Conservation (phyloP, 257 asterid species). For the Solanum chilense region DNA sequence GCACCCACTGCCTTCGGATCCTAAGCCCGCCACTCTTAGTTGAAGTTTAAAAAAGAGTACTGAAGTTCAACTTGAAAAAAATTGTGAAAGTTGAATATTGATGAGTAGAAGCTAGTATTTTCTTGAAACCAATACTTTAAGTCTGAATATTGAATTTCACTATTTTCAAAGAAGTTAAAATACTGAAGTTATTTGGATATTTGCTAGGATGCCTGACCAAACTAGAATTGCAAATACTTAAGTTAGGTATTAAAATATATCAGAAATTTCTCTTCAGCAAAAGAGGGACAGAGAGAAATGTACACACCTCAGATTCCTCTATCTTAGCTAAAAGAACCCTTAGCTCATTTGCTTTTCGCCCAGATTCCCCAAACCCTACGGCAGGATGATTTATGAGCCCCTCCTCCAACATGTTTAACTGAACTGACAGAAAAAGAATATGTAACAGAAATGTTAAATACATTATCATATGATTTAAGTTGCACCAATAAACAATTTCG, state of each 20-base stretch:
- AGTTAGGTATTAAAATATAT: neutral
- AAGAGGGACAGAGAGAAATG: neutral
- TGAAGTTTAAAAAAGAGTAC: neutral
- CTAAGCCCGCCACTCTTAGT: neutral
- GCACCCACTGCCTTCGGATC: neutral
- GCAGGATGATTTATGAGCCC: slow-evolving; percentile 90
- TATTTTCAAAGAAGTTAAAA: neutral
- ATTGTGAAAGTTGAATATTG: neutral
- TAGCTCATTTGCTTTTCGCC: slow-evolving; percentile 69
- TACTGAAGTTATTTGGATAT: neutral
- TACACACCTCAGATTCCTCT: slow-evolving; percentile 93
- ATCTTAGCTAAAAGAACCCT: slow-evolving; percentile 86
- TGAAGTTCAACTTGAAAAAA: neutral
- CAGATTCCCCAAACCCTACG: slow-evolving; percentile 97
- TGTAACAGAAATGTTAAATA: slow-evolving; percentile 7
- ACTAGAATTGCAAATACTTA: neutral
- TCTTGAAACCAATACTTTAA: neutral
- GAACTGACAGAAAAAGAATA: slow-evolving; percentile 64
- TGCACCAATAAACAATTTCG: neutral
- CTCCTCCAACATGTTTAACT: slow-evolving; percentile 97
- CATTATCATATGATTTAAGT: neutral
- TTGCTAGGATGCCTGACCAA: neutral
- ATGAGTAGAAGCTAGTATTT: neutral
- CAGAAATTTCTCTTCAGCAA: neutral
- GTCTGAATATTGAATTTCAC: neutral